A percentile compares a stretch with the other conserved stretches of the same genome.
Conservation (phyloP, 192 early-diverging fungal species). For the Irineochytrium annulatum region DNA sequence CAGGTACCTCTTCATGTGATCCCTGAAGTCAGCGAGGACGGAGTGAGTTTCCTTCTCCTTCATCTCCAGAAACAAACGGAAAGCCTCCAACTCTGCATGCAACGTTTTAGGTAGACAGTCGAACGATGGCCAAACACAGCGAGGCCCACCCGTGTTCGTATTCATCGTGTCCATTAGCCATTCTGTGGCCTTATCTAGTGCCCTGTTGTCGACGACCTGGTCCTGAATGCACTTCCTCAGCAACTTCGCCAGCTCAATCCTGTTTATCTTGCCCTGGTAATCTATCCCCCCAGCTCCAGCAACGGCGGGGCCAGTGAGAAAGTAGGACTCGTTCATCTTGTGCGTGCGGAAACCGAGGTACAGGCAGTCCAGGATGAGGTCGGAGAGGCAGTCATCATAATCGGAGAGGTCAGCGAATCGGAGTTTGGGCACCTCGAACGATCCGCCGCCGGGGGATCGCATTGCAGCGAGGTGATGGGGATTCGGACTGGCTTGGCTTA, state of each 20-base stretch:
- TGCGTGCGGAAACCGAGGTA: slow-evolving; percentile 45
- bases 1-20: slow-evolving; percentile 57
- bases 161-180: slow-evolving; percentile 12
- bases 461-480: too few relatives aligned
- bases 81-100: neutral
- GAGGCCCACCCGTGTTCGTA: neutral
- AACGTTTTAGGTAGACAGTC: neutral
- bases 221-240: too few relatives aligned
- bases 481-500: too few relatives aligned
- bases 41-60: neutral
- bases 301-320: neutral
- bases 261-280: slow-evolving; percentile 6
- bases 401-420: slow-evolving; percentile 35
- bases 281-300: neutral
- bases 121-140: slow-evolving; percentile 8
- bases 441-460: too few relatives aligned
- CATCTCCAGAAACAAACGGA: too few relatives aligned
- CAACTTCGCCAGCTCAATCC: slow-evolving; percentile 11
- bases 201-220: slow-evolving; percentile 14
- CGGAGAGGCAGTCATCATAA: slow-evolving; percentile 44
- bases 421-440: too few relatives aligned
- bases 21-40: neutral
- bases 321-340: slow-evolving; percentile 43
- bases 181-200: slow-evolving; percentile 11
- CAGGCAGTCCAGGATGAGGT: slow-evolving; percentile 40